Percentiles rank a stretch among this genome's conserved stretches.
Evolutionary conservation across 805 yeast species (phyloP).

Genomic region (Blastobotrys mokoenaii): DNA sequence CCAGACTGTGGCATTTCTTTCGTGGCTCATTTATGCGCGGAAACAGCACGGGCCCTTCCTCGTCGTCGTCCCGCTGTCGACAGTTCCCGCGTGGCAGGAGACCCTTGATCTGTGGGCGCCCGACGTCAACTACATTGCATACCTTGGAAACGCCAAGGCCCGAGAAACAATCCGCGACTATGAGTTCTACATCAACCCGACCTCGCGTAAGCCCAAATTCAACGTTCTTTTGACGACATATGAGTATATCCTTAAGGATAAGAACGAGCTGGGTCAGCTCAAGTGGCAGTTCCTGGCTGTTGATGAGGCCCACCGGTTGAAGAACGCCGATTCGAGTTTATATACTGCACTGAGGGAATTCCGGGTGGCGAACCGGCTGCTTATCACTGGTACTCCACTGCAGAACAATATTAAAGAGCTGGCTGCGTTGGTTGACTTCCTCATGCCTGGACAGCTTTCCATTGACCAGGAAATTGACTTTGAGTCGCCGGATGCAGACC

Average conservation of each 20-base stretch:
- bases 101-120: conserved; percentile 98
- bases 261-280: conserved; percentile 66
- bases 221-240: conserved; percentile 90
- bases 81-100: conserved; percentile 99
- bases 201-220: conserved; percentile 66
- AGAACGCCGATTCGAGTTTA: conserved; percentile 86
- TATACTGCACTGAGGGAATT: conserved; percentile 82
- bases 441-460: conserved; percentile 88
- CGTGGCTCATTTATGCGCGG: conserved; percentile 92
- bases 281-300: conserved; percentile 97
- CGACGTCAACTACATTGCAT: conserved; percentile 84
- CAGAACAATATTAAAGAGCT: conserved; percentile 93
- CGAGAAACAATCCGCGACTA: conserved; percentile 73
- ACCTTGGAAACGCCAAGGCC: conserved; percentile 85
- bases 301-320: conserved; percentile 96
- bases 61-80: conserved; percentile 92
- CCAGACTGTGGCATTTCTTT: conserved; percentile 87
- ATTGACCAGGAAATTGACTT: conserved; percentile 95
- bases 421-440: conserved; percentile 88
- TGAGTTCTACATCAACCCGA: conserved; percentile 62
- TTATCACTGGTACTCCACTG: conserved; percentile 96
- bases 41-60: conserved; percentile 96
- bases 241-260: conserved; percentile 90
- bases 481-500: conserved; percentile 78
- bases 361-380: conserved; percentile 71